Evolutionary conservation across 2,329 filamentous ascomycete genomes (phyloP), one percentile per base, ranked within the genome.

Genomic region (Paecilomyces sp.): DNA sequence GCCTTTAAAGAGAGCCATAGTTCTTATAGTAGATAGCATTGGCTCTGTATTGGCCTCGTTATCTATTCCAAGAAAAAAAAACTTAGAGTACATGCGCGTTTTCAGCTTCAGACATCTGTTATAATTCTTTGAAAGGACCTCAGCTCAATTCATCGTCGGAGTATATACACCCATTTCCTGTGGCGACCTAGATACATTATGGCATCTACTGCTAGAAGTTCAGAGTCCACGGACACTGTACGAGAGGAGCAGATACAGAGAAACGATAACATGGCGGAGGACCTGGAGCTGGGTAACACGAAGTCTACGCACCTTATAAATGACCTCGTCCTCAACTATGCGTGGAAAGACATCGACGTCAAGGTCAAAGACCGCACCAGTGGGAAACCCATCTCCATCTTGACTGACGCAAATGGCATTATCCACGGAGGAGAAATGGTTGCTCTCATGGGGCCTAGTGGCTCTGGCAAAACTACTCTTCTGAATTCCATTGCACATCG

Each of bases 371-470:
- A 92, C 71, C 80, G 84, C 4, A 79, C 84, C 62, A 87, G 86
- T 0, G 87, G 88, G 66, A 69, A 84, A 62, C 55, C 47, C 12
- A 60, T 36, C 24, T 58, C 2, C 25, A 55, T 54, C 8, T 52
- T 15, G 18, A 31, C 25, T 55, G 18, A 30, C 24, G 28, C 54
- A 51, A 50, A 41, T 22, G 24, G 7, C 57, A 57, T 31, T 68
- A 80, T 47, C n/a, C 41, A 47, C 3, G 41, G n/a, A 8, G 90
- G 89, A 31, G 87, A 92, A 67, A 78, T 92, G 51, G 82, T 91
- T 61, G 91, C 91, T 47, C 75, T 95, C 54, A 93, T 95, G 89
- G 91, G 91, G 25, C 90, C 90, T 8, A 85, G 79, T n/a, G 78
- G 79, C 28, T 77, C 85, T 60, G 91, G 91, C 56, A 96, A 96